Evolutionary conservation across 2,329 filamentous ascomycete genomes (phyloP).

Genomic region (Colletotrichum cuscutae): DNA sequence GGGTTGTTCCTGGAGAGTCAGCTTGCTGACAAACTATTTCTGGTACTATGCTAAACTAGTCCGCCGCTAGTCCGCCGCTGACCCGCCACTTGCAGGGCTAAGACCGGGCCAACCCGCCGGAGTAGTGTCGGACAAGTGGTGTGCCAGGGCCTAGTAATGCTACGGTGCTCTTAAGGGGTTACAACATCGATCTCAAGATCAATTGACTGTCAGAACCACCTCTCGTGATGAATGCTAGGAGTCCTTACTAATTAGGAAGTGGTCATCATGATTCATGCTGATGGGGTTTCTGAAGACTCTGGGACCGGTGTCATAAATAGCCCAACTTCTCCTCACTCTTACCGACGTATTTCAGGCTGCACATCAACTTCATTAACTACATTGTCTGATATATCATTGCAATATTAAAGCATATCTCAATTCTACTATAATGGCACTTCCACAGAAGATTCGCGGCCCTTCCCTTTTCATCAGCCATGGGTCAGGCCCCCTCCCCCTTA

Average conservation of each 20-base stretch:
- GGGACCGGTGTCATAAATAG: too few species aligned
- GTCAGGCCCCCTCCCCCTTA: neutral
- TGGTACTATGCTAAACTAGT: neutral
- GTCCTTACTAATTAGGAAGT: fast-evolving
- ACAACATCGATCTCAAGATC: too few species aligned
- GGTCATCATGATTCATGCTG: too few species aligned
- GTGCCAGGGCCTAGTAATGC: neutral
- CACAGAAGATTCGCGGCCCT: neutral
- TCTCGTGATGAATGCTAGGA: too few species aligned
- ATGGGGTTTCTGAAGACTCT: too few species aligned
- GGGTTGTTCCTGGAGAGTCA: too few species aligned
- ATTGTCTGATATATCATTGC: neutral
- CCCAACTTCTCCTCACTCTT: too few species aligned
- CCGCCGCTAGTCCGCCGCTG: neutral
- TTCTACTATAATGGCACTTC: neutral
- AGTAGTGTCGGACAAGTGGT: neutral
- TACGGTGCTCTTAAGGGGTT: too few species aligned
- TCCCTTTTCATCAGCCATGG: neutral
- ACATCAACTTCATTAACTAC: neutral
- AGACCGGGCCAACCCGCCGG: too few species aligned
- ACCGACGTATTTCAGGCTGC: too few species aligned
- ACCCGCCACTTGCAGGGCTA: neutral
- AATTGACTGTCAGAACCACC: too few species aligned
- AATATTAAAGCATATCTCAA: neutral
- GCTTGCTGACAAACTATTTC: neutral